phyloP scores from a whole-genome alignment of 352 stramenopile species.

The Achlya hypogyna region DNA sequence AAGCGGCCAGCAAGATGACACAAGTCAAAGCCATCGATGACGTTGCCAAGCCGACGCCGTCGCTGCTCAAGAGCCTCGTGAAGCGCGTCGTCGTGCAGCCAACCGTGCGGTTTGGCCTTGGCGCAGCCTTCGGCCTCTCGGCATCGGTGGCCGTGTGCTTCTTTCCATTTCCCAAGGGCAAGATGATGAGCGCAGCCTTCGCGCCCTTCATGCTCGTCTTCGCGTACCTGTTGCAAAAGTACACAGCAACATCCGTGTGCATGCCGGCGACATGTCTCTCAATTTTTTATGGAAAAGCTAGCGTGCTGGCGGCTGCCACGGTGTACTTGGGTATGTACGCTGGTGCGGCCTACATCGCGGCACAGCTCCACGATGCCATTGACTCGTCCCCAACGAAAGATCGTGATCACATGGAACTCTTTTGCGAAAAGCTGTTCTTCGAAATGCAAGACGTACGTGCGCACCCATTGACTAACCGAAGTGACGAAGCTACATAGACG shows the following conservation, averaged over 20 bases:
- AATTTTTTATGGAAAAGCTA: slow-evolving; percentile 6
- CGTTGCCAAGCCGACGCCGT: background rate
- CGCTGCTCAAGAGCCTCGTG: background rate
- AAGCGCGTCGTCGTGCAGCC: slow-evolving; percentile 8
- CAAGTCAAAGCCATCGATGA: background rate
- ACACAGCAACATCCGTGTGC: slow-evolving; percentile 11
- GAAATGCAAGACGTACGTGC: slow-evolving; percentile 15
- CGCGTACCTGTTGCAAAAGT: slow-evolving; percentile 17
- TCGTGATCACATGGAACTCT: slow-evolving; percentile 11
- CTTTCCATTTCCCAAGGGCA: slow-evolving; percentile 17
- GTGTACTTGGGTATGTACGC: slow-evolving; percentile 19
- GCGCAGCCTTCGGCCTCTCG: slow-evolving; percentile 7
- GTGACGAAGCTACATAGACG: slow-evolving; percentile 6
- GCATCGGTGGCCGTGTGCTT: slow-evolving; percentile 12
- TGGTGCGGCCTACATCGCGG: slow-evolving; percentile 12
- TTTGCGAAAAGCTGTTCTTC: slow-evolving; percentile 21
- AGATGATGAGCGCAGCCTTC: slow-evolving; percentile 3
- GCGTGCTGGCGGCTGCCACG: background rate
- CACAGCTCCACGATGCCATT: slow-evolving; percentile 8
- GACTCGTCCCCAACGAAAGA: slow-evolving; percentile 3
- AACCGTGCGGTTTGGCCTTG: slow-evolving; percentile 13
- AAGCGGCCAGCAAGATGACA: too few relatives aligned
- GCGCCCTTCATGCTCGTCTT: slow-evolving; percentile 7
- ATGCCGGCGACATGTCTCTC: slow-evolving; percentile 1
- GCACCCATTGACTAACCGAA: background rate